A percentile compares a stretch with the other conserved stretches of the same genome.
Conservation (phyloP, 202 grass and related monocot genomes). For the Zizania palustris region DNA sequence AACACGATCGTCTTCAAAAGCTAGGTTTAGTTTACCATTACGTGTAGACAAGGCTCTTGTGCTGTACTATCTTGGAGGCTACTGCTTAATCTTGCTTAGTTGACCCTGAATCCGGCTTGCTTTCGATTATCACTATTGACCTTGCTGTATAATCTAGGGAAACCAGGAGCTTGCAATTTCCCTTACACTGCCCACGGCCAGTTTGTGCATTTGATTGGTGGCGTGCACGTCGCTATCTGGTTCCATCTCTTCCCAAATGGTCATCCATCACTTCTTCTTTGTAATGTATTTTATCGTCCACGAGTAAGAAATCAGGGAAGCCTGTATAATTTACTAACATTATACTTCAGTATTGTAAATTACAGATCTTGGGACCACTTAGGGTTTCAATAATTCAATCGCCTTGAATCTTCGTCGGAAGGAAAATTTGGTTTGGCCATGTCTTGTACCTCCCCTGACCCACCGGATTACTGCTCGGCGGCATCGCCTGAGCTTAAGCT, state of each 20-base stretch:
- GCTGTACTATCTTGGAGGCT: neutral
- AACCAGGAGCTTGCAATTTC: neutral
- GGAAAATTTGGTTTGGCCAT: conserved; percentile 42
- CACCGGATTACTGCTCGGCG: conserved; percentile 72
- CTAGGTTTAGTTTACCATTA: conserved; percentile 8
- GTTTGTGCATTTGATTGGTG: neutral
- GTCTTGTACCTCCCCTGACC: conserved; percentile 82
- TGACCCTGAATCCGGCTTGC: neutral
- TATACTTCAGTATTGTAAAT: neutral
- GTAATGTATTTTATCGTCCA: neutral
- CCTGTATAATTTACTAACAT: neutral
- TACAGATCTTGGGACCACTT: neutral
- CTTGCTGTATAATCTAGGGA: neutral
- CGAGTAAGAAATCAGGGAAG: neutral
- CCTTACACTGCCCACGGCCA: neutral
- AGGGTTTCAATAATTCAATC: neutral
- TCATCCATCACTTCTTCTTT: neutral
- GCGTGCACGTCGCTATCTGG: neutral
- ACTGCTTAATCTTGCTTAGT: conserved; percentile 2
- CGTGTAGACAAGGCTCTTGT: neutral
- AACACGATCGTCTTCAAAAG: conserved; percentile 18
- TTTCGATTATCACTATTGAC: neutral
- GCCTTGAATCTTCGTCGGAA: neutral
- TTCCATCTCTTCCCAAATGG: neutral
- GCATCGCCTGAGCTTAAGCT: conserved; percentile 85